Evolutionary conservation across 164 flowering plant genomes (phyloP), one percentile per base, ranked within the genome.

Genomic region (Chimonanthus salicifolius): DNA sequence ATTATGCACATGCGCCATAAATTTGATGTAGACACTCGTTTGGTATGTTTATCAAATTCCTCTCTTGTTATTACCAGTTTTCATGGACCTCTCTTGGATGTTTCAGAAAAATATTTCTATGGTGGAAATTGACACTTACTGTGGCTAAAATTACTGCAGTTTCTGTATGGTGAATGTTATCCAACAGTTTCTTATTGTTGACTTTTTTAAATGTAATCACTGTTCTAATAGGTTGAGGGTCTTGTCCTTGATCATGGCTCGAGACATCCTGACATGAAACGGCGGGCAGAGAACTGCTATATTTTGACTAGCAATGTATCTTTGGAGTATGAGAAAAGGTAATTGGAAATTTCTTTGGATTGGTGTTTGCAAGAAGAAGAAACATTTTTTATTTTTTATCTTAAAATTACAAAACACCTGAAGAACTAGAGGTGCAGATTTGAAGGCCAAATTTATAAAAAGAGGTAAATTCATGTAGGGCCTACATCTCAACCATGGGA

Each of bases 1-100:
- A 91, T 96, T 76, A 96, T 96, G 98, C 99, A 96, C 85, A 96
- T 96, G 99, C 95, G 97, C 49, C 99, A 96, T 72, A 96, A 94
- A 81, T 96, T 96, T 85, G 98, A 96, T 81, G 97, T 92, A 6
- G 99, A 94, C 81, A 96, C 98, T 10, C 90, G 95, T 44, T 82
- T 96, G 92, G 99, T 96, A 87, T 69, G 85, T 81, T 60, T 33
- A 45, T 71, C 33, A 13, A 10, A 64, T n/a, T 68, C 43, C 60
- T 3, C 64, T 45, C 6, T 62, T 5, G 13, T 49, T 45, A 6
- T 45, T 13, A 11, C 9, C 46, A 45, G 11, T 11, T 71, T 11
- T 51, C 71, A 58, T 58, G 8, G 62, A 13, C 15, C 3, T 54
- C 15, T 8, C 15, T 54, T 54, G 20, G 13, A 4, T 62, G 33